phyloP scores from a whole-genome alignment of 805 yeast genomes.

The Lipomyces sp. region DNA sequence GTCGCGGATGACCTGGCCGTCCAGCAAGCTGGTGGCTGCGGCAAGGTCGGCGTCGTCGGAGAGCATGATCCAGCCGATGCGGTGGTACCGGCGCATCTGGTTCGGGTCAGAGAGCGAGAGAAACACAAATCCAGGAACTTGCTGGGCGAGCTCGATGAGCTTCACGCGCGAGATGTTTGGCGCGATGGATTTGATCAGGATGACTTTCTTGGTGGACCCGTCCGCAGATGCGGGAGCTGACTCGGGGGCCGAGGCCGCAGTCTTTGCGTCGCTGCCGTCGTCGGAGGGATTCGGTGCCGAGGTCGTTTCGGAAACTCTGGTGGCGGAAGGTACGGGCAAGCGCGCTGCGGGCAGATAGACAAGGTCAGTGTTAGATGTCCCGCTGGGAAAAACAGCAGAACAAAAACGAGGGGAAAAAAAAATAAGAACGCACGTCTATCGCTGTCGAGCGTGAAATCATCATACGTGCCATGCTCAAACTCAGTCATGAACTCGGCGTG shows the following conservation, averaged over 20 bases:
- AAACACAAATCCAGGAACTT: conserved; percentile 21
- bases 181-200: conserved; percentile 25
- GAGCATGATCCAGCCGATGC: conserved; percentile 26
- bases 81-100: conserved; percentile 15
- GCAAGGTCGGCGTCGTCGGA: conserved; percentile 14
- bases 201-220: conserved; percentile 7
- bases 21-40: conserved; percentile 15
- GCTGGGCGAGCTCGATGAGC: conserved; percentile 11
- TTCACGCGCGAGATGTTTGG: conserved; percentile 16
- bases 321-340: background rate
- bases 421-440: conserved; percentile 14
- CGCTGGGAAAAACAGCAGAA: no score
- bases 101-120: conserved; percentile 28
- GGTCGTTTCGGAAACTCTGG: no score
- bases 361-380: no score
- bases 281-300: no score
- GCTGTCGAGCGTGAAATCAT: conserved; percentile 18
- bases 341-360: conserved; percentile 9
- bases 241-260: no score
- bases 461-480: conserved; percentile 21
- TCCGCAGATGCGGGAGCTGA: background rate
- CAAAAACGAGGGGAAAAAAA: no score
- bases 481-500: conserved; percentile 16
- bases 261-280: no score
- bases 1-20: conserved; percentile 17